Percentiles rank a stretch among this genome's conserved stretches.
Conservation (phyloP, 768 basidiomycete genomes). For the Rhodotorula kratochvilovae region DNA sequence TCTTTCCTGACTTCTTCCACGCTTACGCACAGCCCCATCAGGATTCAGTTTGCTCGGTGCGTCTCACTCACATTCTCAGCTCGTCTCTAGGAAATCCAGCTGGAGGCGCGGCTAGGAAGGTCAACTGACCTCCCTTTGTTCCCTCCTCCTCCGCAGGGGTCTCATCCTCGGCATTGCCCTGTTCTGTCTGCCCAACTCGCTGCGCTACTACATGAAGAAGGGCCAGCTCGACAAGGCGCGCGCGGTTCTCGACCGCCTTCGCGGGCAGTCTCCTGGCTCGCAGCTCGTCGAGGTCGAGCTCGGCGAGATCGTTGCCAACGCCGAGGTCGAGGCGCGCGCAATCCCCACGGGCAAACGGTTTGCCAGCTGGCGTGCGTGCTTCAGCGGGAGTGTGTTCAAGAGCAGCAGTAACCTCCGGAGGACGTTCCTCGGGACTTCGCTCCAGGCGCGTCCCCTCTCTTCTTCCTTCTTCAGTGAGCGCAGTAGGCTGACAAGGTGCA, state of each 20-base stretch:
- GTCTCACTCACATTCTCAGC: too few species aligned
- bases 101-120: too few species aligned
- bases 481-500: too few species aligned
- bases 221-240: constrained; percentile 61
- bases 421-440: constrained; percentile 71
- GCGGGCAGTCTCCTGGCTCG: constrained; percentile 53
- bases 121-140: too few species aligned
- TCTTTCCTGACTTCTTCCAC: too few species aligned
- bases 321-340: constrained; percentile 62
- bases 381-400: constrained; percentile 55
- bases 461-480: too few species aligned
- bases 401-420: constrained; percentile 60
- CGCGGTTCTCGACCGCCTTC: constrained; percentile 59
- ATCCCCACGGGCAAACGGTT: constrained; percentile 56
- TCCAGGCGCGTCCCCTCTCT: constrained; percentile 53
- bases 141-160: constrained; percentile 61
- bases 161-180: constrained; percentile 66
- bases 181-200: constrained; percentile 53
- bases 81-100: too few species aligned
- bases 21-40: constrained; percentile 53
- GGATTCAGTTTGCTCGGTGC: constrained; percentile 50
- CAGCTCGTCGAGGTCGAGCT: constrained; percentile 57
- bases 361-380: constrained; percentile 51
- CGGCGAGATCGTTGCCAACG: constrained; percentile 58
- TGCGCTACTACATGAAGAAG: constrained; percentile 63